Conservation (phyloP, 1,139 yeast genomes). For the Hyphopichia buzzinii region DNA sequence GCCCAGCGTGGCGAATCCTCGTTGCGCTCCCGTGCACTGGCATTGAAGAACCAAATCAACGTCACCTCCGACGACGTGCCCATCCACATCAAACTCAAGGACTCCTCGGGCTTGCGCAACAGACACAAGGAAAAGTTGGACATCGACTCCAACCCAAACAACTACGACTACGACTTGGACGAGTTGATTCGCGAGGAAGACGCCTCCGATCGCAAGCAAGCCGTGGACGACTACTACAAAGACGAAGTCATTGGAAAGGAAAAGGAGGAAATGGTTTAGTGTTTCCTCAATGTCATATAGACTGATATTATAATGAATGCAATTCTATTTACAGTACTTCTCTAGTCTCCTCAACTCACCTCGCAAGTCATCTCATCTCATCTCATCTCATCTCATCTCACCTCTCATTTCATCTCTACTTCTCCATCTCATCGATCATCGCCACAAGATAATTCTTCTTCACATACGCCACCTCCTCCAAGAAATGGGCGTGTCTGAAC, state of each 20-base stretch:
- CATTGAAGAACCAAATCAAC: conserved; percentile 28
- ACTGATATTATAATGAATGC: too few relatives aligned
- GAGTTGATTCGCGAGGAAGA: conserved; percentile 30
- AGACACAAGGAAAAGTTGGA: conserved; percentile 32
- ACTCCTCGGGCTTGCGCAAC: conserved; percentile 16
- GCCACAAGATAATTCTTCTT: conserved; percentile 24
- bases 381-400: neutral
- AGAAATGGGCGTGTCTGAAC: conserved; percentile 13
- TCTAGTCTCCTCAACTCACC: too few relatives aligned
- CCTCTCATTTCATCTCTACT: neutral
- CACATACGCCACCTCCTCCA: conserved; percentile 23
- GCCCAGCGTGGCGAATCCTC: conserved; percentile 11
- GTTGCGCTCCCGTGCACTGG: conserved; percentile 23
- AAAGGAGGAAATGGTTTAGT: conserved; percentile 32
- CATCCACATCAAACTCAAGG: conserved; percentile 29
- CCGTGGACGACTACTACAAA: conserved; percentile 24
- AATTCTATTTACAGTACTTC: too few relatives aligned
- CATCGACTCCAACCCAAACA: conserved; percentile 34
- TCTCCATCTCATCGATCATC: conserved; percentile 8
- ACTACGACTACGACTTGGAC: conserved; percentile 31
- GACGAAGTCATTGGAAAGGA: conserved; percentile 27
- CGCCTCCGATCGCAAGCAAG: conserved; percentile 19
- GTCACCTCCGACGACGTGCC: conserved; percentile 43
- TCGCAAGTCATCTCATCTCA: neutral
- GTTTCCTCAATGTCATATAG: too few relatives aligned